Evolutionary conservation across 1,284 basidiomycete genomes (phyloP), one percentile per base, ranked within the genome.

Genomic region (Ceratobasidium theobromae): DNA sequence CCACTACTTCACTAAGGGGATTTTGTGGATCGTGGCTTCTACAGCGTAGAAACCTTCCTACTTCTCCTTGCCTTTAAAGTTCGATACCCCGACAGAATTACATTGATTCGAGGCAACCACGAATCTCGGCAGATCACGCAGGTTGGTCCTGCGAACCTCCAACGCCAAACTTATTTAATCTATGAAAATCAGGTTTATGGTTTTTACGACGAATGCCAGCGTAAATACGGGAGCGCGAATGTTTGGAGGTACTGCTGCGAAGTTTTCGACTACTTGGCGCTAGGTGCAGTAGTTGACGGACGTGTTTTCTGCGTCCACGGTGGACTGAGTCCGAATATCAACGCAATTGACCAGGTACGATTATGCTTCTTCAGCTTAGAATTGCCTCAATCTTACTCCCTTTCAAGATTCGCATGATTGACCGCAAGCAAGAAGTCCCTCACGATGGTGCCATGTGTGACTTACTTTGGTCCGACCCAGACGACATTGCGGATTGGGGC

Each of bases 401-500:
- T 11, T 21, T 30, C 2, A 76, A 98, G 93, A 98, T 99, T 74
- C 89, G 96, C 49, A 84, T 87, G 43, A 96, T 99, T 71, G 96
- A 98, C 79, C 80, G 96, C 33, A 95, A 97, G 77, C 95, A 98
- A 78, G 96, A 99, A 76, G 97, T 99, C 11, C 96, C 96, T n/a
- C 97, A 99, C 76, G 96, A 99, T 75, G 96, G 97, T 8, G 88
- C 95, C 6, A 98, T 99, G 95, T 99, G 96, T 75, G 97, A 99
- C 77, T 79, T 99, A 4, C 81, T 99, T 21, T 99, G 96, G 96
- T 98, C 95, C 65, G 96, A 99, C 81, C 97, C 96, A 38, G 96
- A 99, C 75, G 93, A 97, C 72, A 95, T 96, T 65, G 81, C 81
- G 54, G 93, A 93, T 27, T 98, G 96, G 96, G 95, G 95, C 38